phyloP scores from a whole-genome alignment of 176 grass and related monocot genomes.

The Lolium perenne region DNA sequence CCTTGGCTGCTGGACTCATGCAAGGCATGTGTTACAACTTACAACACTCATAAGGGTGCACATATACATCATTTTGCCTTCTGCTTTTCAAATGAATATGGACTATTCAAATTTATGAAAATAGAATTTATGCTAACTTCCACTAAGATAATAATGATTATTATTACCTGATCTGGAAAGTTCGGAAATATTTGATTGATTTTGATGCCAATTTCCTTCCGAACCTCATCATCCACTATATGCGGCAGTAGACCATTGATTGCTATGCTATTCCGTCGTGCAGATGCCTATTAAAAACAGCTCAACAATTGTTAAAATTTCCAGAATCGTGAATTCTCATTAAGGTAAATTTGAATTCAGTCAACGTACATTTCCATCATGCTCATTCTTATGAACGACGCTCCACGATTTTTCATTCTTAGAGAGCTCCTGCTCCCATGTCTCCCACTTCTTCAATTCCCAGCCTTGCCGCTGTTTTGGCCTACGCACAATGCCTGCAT shows the following conservation, averaged over 20 bases:
- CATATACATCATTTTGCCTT: neutral
- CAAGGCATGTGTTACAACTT: neutral
- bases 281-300: neutral
- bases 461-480: neutral
- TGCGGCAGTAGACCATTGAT: neutral
- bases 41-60: neutral
- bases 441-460: slow-evolving; percentile 30
- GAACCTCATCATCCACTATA: neutral
- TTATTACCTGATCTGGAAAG: neutral
- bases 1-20: neutral
- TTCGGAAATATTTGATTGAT: too few species aligned
- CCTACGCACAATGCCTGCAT: slow-evolving; percentile 5
- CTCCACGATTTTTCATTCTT: neutral
- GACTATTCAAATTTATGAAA: neutral
- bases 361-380: neutral
- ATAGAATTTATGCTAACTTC: neutral
- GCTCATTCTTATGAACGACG: neutral
- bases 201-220: neutral
- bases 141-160: neutral
- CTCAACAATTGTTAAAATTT: neutral
- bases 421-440: neutral
- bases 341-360: neutral
- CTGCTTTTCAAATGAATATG: neutral
- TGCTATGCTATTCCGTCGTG: neutral
- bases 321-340: neutral